Evolutionary conservation across 2,329 filamentous ascomycete genomes (phyloP), one percentile per base, ranked within the genome.

Genomic region (Zymoseptoria ardabiliae): DNA sequence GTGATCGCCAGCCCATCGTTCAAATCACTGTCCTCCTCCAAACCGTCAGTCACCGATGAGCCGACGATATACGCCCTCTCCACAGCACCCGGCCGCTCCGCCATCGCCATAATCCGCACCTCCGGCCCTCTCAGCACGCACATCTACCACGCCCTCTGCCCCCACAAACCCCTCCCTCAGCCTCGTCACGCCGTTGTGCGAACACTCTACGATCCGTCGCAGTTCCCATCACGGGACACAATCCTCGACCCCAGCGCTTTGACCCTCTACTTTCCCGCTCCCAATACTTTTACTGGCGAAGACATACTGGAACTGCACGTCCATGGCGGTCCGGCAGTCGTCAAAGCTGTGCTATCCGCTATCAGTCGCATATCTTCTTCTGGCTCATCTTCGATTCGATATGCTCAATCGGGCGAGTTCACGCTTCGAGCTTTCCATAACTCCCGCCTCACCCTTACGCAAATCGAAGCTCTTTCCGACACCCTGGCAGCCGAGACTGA

Each of bases 351-450:
- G 0, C 79, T 99, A 2, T 77, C 83, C 22, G 91, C 91, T 4
- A 89, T 99, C 58, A 66, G 68, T 61, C 20, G 22, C 30, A 68
- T 65, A 52, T 11, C 65, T 17, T 53, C 66, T 56, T 17, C 50
- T n/a, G 22, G 35, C 35, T 19, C 30, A 22, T 59, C 22, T 56
- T 60, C 21, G 8, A 85, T 96, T 59, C 89, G 91, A 28, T 96
- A 96, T 71, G 94, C 94, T 2, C 93, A 97, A 70, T 88, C 94
- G 0, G 94, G 94, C 58, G 94, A 99, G 72, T 99, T 99, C 74
- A 99, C 94, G 3, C 86, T 87, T 62, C 86, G 94, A 45, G 92
- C 94, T 4, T 99, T 99, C 70, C 81, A 92, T 71, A 94, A 97
- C 71, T 81, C 87, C 68, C 85, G 91, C 1, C 82, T 99, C 4